Evolutionary conservation across 1,284 basidiomycete genomes (phyloP).

Genomic region (Leccinum griseonigrum): DNA sequence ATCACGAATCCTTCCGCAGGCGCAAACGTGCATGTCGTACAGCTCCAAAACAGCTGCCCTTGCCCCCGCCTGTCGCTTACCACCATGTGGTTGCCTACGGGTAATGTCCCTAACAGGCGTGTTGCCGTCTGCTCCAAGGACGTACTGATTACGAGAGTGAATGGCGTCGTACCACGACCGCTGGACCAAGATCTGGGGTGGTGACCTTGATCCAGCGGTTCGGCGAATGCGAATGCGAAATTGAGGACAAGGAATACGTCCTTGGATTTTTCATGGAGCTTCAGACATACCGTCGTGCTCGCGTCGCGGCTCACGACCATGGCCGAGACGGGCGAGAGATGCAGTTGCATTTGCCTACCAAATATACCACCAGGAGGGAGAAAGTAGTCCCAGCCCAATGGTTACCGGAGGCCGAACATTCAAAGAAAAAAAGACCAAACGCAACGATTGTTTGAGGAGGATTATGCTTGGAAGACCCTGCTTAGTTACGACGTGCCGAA

Average conservation of each 20-base stretch:
- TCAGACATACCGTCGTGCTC: slow-evolving; percentile 19
- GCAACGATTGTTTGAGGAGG: slow-evolving; percentile 24
- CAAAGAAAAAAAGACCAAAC: slow-evolving; percentile 11
- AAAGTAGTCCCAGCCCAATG: slow-evolving; percentile 2
- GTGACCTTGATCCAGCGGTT: not conserved
- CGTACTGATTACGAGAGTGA: slow-evolving; percentile 20
- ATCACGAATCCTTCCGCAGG: slow-evolving; percentile 18
- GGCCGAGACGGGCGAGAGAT: slow-evolving; percentile 15
- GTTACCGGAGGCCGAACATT: not conserved
- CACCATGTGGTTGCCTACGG: slow-evolving; percentile 45
- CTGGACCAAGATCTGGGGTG: not conserved
- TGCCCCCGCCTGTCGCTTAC: slow-evolving; percentile 52
- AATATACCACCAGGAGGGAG: not conserved
- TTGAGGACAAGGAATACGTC: slow-evolving; percentile 26
- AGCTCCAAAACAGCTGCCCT: slow-evolving; percentile 54
- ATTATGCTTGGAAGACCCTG: slow-evolving; percentile 20
- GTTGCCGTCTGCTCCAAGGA: slow-evolving; percentile 42
- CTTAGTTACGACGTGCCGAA: slow-evolving; percentile 14
- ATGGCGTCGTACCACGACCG: not conserved
- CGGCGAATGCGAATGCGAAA: slow-evolving; percentile 4
- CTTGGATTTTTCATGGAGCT: slow-evolving; percentile 18
- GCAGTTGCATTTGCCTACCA: slow-evolving; percentile 24
- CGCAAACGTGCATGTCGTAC: slow-evolving; percentile 51
- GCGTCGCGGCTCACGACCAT: slow-evolving; percentile 20
- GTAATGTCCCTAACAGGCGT: slow-evolving; percentile 48